Percentiles rank a stretch among this genome's conserved stretches.
Conservation (phyloP, 192 early-diverging fungal species). For the Coemansia sp. region DNA sequence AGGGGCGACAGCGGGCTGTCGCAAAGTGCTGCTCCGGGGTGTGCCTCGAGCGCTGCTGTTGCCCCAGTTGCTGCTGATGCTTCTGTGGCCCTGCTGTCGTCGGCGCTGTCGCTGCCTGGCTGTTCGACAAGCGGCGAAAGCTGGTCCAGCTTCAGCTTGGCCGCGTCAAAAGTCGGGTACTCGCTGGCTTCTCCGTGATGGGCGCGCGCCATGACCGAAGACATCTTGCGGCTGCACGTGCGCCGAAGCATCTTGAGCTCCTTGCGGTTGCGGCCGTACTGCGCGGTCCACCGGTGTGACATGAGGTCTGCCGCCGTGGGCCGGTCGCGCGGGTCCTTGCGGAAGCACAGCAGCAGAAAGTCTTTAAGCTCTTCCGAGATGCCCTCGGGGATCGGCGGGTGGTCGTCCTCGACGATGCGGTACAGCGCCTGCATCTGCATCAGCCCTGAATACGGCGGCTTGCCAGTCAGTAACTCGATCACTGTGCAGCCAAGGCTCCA, state of each 20-base stretch:
- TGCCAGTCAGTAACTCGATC: conserved; percentile 89
- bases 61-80: neutral
- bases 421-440: conserved; percentile 90
- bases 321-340: conserved; percentile 72
- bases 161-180: conserved; percentile 43
- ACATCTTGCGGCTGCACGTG: conserved; percentile 55
- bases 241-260: conserved; percentile 56
- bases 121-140: conserved; percentile 12
- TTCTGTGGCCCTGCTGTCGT: neutral
- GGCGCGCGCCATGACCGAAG: conserved; percentile 44
- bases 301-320: conserved; percentile 74
- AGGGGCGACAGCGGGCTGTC: neutral
- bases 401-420: conserved; percentile 90
- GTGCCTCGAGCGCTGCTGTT: neutral
- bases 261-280: conserved; percentile 48
- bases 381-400: conserved; percentile 80
- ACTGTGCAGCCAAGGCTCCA: conserved; percentile 96
- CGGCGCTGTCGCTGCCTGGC: conserved; percentile 1
- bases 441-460: conserved; percentile 85
- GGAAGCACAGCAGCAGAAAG: conserved; percentile 84
- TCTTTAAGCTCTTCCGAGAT: conserved; percentile 76
- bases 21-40: neutral
- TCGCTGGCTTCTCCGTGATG: conserved; percentile 4
- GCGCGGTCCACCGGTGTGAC: conserved; percentile 72
- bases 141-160: conserved; percentile 20